Base-by-base conservation (phyloP, 2,329 filamentous ascomycete genomes). In the Penicillium paneum region DNA sequence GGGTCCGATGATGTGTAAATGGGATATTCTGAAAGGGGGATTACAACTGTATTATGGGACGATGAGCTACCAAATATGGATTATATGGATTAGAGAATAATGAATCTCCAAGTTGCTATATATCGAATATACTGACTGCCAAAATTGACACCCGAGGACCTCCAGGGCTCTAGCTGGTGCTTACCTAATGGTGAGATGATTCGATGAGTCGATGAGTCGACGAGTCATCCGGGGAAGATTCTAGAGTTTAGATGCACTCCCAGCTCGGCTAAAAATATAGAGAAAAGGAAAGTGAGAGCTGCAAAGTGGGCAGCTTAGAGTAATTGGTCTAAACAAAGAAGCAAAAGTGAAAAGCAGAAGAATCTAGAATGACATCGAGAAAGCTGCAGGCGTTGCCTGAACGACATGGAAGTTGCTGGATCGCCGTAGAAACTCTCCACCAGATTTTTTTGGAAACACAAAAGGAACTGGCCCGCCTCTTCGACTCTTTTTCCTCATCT, bases 381-480 rank as follows among this genome's bases (percentile, higher is more conserved):
- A 13, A 21, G 31, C 31, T 41, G 52, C 32, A 52, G 19, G 52
- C 49, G 63, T 63, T 65, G 63, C 61, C 60, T 58, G 57, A 59
- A 51, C 57, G 58, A 60, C 59, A 35, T 73, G 70, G 70, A 73
- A 72, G 68, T 68, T 64, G 66, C 69, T 73, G 70, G 71, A 73
- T 70, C 63, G 55, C 57, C 67, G 69, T 73, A 67, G 71, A 73
- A 73, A 61, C 65, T 60, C 63, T 57, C 64, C 63, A 57, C 64
- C 56, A 61, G 62, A 66, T 65, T 63, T 63, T 67, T 68, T 64
- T 62, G 60, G 61, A 62, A 65, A 66, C 64, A 66, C 69, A 70
- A 69, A 64, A 64, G 36, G 54, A 57, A 54, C 29, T 54, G 49
- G 46, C 45, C 64, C 58, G 59, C 62, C 58, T 60, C 59, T 21